Evolutionary conservation across 75 land plant species (phyloP).

Genomic region (Larix kaempferi): DNA sequence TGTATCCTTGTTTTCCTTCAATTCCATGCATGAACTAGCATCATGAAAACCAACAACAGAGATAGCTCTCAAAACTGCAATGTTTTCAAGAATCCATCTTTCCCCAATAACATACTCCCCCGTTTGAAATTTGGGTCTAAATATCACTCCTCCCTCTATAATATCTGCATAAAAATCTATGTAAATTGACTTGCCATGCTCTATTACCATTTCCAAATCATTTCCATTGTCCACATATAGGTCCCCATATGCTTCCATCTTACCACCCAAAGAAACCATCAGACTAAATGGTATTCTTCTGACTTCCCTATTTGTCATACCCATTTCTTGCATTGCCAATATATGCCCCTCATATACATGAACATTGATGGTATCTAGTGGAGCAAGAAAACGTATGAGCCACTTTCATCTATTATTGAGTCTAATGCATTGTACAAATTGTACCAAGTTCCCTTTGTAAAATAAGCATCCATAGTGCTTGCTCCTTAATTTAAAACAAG

Average conservation of each 20-base stretch:
- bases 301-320: neutral
- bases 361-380: constrained; percentile 67
- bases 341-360: constrained; percentile 72
- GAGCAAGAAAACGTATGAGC: constrained; percentile 54
- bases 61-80: too few relatives aligned
- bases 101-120: neutral
- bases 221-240: constrained; percentile 21
- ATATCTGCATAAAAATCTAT: constrained; percentile 19
- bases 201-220: constrained; percentile 14
- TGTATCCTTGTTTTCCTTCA: too few relatives aligned
- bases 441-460: constrained; percentile 86
- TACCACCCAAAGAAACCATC: constrained; percentile 31
- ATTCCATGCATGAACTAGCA: too few relatives aligned
- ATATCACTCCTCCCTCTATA: too few relatives aligned
- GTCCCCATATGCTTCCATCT: constrained; percentile 16
- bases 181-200: constrained; percentile 43
- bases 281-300: constrained; percentile 14
- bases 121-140: too few relatives aligned
- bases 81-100: too few relatives aligned
- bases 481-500: constrained; percentile 27
- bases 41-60: too few relatives aligned
- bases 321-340: constrained; percentile 71
- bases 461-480: constrained; percentile 58
- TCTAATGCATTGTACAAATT: constrained; percentile 15
- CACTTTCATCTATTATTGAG: constrained; percentile 15